These are phyloP conservation scores for Fusarium camptoceras DNA, from an alignment of 2,329 filamentous ascomycete genomes.

Conservation along the genomic window DNA sequence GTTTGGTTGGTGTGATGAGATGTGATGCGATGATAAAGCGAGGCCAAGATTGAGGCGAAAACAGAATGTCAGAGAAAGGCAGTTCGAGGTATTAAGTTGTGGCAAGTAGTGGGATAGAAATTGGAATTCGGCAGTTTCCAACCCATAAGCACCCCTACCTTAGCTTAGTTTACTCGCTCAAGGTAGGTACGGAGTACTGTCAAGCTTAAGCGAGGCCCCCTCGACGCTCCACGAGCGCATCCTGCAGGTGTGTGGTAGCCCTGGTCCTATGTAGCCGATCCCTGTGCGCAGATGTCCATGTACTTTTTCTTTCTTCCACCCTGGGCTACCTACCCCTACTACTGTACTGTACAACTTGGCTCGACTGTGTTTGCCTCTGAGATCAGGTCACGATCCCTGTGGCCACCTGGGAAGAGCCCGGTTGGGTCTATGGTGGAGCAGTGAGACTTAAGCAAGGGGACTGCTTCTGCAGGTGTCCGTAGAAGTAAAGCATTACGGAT, in stretches of 20 bases:
- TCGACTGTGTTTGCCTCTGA: neutral
- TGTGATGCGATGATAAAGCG: neutral
- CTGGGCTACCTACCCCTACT: too few relatives aligned
- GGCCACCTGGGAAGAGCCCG: neutral
- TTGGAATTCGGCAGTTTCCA: neutral
- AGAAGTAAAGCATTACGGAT: too few relatives aligned
- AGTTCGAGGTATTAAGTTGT: neutral
- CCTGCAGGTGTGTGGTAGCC: neutral
- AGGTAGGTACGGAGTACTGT: too few relatives aligned
- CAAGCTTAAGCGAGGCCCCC: neutral
- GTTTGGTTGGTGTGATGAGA: neutral
- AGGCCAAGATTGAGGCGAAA: neutral
- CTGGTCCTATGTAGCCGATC: neutral
- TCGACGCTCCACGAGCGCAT: neutral
- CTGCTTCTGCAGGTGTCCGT: too few relatives aligned
- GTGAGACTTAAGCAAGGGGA: too few relatives aligned
- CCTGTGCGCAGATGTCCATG: neutral
- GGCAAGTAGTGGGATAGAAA: neutral
- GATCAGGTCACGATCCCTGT: slow-evolving; percentile 1
- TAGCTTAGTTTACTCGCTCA: neutral
- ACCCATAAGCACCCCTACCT: neutral
- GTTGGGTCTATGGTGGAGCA: neutral
- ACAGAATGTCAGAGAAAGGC: neutral
- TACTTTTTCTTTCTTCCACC: too few relatives aligned
- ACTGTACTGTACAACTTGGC: neutral